Base-by-base conservation (phyloP, 2,329 filamentous ascomycete species). In the Arthrobotrys megalospora region DNA sequence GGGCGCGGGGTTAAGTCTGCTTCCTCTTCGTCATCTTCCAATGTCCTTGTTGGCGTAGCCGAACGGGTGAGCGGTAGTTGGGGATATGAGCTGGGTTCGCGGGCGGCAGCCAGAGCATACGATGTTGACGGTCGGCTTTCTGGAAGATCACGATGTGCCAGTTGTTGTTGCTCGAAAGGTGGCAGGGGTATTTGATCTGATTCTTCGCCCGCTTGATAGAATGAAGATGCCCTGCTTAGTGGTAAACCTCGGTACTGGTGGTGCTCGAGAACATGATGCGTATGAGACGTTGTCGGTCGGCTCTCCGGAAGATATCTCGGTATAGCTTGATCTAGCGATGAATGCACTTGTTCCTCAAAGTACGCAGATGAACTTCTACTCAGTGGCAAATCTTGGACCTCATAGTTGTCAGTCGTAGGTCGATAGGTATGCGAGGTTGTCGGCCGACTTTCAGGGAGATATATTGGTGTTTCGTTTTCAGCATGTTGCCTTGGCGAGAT, bases 1-100 rank as follows among this genome's bases (percentile, higher is more conserved):
- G 75, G 75, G 16, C 62, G 70, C 16, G 75, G 75, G 21, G 75
- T 78, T 7, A 58, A 6, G 24, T 78, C 75, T 2, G 62, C 62
- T 55, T 70, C 72, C 4, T 76, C 45, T n/a, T 64, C 45, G 6
- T 62, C 12, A 1, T 43, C 68, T 12, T 64, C 32, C 21, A 36
- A 10, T 11, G 11, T n/a, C 19, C 12, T 11, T 8, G 28, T 65
- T 2, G 63, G 75, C 8, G 75, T 78, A 1, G 47, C 45, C 1
- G 75, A 50, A 24, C 75, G 41, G 6, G 67, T 63, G 41, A 48
- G 6, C n/a, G 75, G 52, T 11, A 72, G 43, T 7, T 55, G 52
- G 21, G 67, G 60, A 2, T 53, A 38, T 24, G 36, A 16, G 5
- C 32, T n/a, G 7, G 43, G 12, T 24, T 36, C 47, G 10, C 12